A percentile compares a stretch with the other conserved stretches of the same genome.
phyloP scores from a whole-genome alignment of 148 eudicot genomes.

The Silene latifolia region DNA sequence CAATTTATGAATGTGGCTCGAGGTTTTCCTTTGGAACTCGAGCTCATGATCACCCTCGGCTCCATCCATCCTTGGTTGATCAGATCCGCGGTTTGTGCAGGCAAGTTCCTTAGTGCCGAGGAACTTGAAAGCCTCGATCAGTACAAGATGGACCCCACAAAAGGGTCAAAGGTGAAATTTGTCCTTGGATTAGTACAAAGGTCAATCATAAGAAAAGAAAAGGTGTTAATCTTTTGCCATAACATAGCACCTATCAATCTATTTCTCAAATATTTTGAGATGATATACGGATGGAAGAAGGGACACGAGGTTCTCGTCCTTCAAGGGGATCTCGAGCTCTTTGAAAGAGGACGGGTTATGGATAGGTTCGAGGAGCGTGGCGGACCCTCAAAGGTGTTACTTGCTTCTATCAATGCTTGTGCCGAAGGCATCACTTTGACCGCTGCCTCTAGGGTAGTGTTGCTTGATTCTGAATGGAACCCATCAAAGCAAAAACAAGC shows the following conservation, averaged over 20 bases:
- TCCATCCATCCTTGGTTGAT: conserved; percentile 95
- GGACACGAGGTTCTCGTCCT: conserved; percentile 89
- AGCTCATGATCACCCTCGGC: conserved; percentile 82
- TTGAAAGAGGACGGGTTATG: conserved; percentile 84
- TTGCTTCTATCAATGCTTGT: conserved; percentile 91
- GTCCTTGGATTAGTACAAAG: conserved; percentile 78
- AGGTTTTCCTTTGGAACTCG: conserved; percentile 84
- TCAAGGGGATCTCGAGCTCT: conserved; percentile 86
- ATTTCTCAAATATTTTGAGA: conserved; percentile 58
- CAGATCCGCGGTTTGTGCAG: conserved; percentile 67
- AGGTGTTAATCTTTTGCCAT: conserved; percentile 87
- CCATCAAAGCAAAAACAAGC: conserved; percentile 98
- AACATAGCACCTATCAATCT: conserved; percentile 91
- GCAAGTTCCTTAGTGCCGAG: conserved; percentile 50
- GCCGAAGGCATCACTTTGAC: conserved; percentile 90
- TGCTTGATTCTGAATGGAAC: conserved; percentile 94
- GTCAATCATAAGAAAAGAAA: conserved; percentile 67
- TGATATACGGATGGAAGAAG: conserved; percentile 70
- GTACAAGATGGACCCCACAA: conserved; percentile 63
- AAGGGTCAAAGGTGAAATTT: conserved; percentile 84
- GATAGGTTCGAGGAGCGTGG: conserved; percentile 89
- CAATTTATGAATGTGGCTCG: conserved; percentile 55
- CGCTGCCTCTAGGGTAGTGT: conserved; percentile 94
- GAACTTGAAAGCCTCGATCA: conserved; percentile 65
- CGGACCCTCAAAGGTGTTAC: conserved; percentile 76